A percentile compares a stretch with the other conserved stretches of the same genome.
Conservation (phyloP, 768 basidiomycete genomes). For the Hortiboletus flavorubellus region DNA sequence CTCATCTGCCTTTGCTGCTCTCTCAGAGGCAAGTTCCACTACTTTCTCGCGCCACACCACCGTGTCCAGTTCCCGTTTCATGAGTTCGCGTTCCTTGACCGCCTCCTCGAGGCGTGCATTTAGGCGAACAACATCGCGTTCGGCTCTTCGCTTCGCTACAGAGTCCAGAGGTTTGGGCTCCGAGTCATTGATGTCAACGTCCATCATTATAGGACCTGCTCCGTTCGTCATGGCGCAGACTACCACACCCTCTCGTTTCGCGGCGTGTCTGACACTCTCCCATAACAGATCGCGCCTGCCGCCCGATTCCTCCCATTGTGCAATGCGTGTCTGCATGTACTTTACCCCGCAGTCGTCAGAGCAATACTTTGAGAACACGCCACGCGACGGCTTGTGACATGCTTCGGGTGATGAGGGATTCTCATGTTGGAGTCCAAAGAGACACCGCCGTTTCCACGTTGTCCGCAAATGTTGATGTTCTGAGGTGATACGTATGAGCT, state of each 20-base stretch:
- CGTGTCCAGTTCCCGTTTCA: conserved; percentile 68
- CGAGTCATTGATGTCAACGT: conserved; percentile 10
- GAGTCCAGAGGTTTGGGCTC: conserved; percentile 23
- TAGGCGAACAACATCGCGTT: conserved; percentile 56
- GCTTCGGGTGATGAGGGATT: conserved; percentile 60
- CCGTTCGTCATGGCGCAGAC: conserved; percentile 39
- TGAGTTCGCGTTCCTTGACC: conserved; percentile 56
- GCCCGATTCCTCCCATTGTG: conserved; percentile 58
- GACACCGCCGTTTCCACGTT: conserved; percentile 78
- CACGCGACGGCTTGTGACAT: conserved; percentile 79
- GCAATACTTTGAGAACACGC: conserved; percentile 87
- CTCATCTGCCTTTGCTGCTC: conserved; percentile 59
- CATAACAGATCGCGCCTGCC: conserved; percentile 65
- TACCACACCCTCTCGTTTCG: conserved; percentile 68
- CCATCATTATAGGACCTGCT: conserved; percentile 24
- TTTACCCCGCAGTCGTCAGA: conserved; percentile 83
- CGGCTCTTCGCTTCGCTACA: conserved; percentile 44
- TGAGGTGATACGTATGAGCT: conserved; percentile 26
- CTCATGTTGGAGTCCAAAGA: conserved; percentile 62
- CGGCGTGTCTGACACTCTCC: conserved; percentile 68
- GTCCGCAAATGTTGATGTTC: conserved; percentile 62
- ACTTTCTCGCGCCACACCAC: conserved; percentile 68
- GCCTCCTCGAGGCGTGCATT: conserved; percentile 53
- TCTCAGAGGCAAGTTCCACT: conserved; percentile 61
- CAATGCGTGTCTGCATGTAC: conserved; percentile 64